Conservation (phyloP, 495 filamentous ascomycete species). For the Penicillium maclennaniae region DNA sequence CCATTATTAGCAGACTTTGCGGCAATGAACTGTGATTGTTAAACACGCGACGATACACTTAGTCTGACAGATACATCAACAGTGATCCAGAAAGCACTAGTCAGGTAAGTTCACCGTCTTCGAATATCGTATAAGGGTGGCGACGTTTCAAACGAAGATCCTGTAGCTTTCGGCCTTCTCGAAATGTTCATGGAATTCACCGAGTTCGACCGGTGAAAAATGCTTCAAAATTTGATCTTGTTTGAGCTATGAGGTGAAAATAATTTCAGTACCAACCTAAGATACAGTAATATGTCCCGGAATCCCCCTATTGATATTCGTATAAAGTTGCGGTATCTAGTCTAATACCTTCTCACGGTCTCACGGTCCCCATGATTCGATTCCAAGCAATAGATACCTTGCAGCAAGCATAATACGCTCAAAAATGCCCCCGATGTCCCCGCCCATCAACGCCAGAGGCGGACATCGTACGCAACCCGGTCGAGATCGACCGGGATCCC, state of each 20-base stretch:
- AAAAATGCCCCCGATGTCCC: too few relatives aligned
- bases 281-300: too few relatives aligned
- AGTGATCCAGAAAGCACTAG: too few relatives aligned
- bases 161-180: neutral
- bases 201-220: neutral
- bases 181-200: neutral
- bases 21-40: too few relatives aligned
- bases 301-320: too few relatives aligned
- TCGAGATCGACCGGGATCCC: slow-evolving; percentile 9
- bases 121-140: too few relatives aligned
- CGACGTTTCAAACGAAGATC: too few relatives aligned
- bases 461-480: slow-evolving; percentile 6
- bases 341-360: neutral
- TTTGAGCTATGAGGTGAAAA: neutral
- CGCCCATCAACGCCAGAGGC: too few relatives aligned
- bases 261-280: neutral
- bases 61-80: too few relatives aligned
- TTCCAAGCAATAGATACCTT: neutral
- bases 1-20: too few relatives aligned
- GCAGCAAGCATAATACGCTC: neutral
- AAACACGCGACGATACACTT: too few relatives aligned
- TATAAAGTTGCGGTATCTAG: neutral
- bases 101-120: too few relatives aligned
- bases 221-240: neutral
- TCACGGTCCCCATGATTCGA: neutral